Evolutionary conservation across 2,329 filamentous ascomycete species (phyloP).

Genomic region (Tolypocladium inflatum): DNA sequence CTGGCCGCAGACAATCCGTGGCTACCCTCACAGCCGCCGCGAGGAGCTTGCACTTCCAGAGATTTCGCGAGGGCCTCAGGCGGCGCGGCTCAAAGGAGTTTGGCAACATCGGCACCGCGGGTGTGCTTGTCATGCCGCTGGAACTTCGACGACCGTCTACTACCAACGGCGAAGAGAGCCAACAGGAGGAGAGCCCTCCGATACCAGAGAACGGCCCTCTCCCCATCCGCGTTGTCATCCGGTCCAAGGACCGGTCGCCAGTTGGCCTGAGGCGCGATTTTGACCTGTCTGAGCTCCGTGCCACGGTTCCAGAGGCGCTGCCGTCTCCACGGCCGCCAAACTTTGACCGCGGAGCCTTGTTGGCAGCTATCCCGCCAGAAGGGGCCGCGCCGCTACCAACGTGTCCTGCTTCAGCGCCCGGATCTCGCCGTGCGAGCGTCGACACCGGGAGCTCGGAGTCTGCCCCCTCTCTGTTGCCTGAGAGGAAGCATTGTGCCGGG

Average conservation of each 20-base stretch:
- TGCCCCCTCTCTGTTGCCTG: neutral
- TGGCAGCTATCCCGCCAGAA: slow-evolving; percentile 2
- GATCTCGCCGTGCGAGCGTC: neutral
- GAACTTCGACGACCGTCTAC: slow-evolving; percentile 11
- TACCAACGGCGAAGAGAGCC: neutral
- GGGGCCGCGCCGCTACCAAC: neutral
- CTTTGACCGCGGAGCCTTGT: slow-evolving; percentile 8
- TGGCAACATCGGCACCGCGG: slow-evolving; percentile 8
- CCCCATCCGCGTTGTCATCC: slow-evolving; percentile 18
- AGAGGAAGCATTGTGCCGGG: neutral
- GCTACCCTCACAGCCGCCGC: neutral
- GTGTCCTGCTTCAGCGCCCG: neutral
- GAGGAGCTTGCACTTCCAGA: slow-evolving; percentile 13
- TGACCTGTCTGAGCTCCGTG: slow-evolving; percentile 36
- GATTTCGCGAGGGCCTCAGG: slow-evolving; percentile 13
- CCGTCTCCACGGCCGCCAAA: slow-evolving; percentile 8
- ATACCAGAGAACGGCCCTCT: slow-evolving; percentile 6
- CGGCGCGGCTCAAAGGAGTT: slow-evolving; percentile 7
- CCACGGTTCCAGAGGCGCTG: slow-evolving; percentile 30
- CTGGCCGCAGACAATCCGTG: neutral
- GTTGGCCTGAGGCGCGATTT: slow-evolving; percentile 41
- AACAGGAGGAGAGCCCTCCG: too few species aligned
- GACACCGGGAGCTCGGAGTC: neutral
- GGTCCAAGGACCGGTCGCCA: slow-evolving; percentile 27
- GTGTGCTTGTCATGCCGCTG: slow-evolving; percentile 16